A percentile compares a stretch with the other conserved stretches of the same genome.
phyloP scores from a whole-genome alignment of 2,329 filamentous ascomycete species.

The Arthrobotrys iridis region DNA sequence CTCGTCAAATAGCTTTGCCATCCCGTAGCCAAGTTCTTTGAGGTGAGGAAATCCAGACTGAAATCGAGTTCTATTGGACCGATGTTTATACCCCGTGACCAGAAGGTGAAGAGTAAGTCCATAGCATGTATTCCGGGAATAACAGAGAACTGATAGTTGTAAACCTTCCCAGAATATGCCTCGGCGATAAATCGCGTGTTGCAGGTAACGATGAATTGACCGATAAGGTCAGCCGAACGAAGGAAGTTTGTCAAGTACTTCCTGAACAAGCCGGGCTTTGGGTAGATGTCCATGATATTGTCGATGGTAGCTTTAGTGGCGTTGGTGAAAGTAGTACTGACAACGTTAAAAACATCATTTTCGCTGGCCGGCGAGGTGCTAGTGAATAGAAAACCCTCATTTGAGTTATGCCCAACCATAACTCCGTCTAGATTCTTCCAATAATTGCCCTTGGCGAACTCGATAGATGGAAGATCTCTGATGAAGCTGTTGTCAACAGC shows the following conservation, averaged over 20 bases:
- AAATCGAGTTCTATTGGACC: conserved; percentile 59
- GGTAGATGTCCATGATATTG: conserved; percentile 51
- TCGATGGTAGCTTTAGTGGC: conserved; percentile 32
- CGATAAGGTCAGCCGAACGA: conserved; percentile 54
- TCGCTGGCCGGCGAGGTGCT: conserved; percentile 55
- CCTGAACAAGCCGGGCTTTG: conserved; percentile 54
- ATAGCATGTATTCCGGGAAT: conserved; percentile 62
- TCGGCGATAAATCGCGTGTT: conserved; percentile 61
- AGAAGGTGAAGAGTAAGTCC: conserved; percentile 63
- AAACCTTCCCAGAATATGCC: conserved; percentile 61
- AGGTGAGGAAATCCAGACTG: conserved; percentile 59
- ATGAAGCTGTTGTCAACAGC: conserved; percentile 60
- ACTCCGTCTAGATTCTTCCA: conserved; percentile 60
- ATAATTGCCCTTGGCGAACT: conserved; percentile 60
- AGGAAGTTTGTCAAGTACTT: conserved; percentile 54
- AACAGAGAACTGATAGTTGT: conserved; percentile 63
- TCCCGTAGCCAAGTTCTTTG: conserved; percentile 59
- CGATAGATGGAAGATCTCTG: conserved; percentile 59
- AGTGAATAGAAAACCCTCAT: conserved; percentile 60
- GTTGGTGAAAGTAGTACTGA: conserved; percentile 57
- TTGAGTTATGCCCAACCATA: conserved; percentile 59
- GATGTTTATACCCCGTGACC: conserved; percentile 59
- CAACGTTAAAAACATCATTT: conserved; percentile 43
- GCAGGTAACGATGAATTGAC: conserved; percentile 60
- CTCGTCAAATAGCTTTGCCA: conserved; percentile 63